Evolutionary conservation across 441 rosid species (phyloP), one percentile per base, ranked within the genome.

Genomic region (Raphanus hybrid): DNA sequence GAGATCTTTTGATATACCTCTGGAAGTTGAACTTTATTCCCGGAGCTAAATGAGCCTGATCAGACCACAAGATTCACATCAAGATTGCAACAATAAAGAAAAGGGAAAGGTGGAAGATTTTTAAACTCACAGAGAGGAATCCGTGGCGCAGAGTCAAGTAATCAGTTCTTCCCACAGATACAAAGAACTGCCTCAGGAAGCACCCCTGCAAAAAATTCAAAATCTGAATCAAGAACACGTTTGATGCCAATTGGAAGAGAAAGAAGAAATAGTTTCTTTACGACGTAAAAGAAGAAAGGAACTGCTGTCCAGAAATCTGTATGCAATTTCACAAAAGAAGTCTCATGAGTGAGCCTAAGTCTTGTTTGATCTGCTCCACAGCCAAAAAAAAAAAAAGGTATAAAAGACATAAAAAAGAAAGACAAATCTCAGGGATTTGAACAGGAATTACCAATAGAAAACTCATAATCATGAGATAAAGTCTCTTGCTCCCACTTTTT

Each of bases 401-500:
- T 29, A 2, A 39, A 23, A 35, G 16, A 66, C 29, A 23, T 1
- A 20, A 26, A 4, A 15, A 4, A 15, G 27, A 7, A 50, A 11
- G n/a, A 37, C 7, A 6, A 6, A 29, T 3, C 37, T 41, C 7
- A 70, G 1, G 55, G 71, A 7, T 70, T 43, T 10, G 23, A 15
- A 7, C 2, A 75, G 5, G 35, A 12, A 0, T 29, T 78, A 92
- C 99, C 99, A 57, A 78, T 80, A 29, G 91, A 86, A 73, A 94
- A 91, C 79, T 94, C 97, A 8, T 88, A 90, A 77, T 88, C 88
- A 77, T 81, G 83, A 37, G 98, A 85, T 37, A 68, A 64, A 77
- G 95, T 90, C 83, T 95, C 98, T 75, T 76, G 78, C 81, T 95
- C 99, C 98, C 98, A 95, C 8, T 75, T 77, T 81, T 90, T 90